Percentiles rank a stretch among this genome's conserved stretches.
Conservation (phyloP, 2,329 filamentous ascomycete genomes). For the Periconia sp. region DNA sequence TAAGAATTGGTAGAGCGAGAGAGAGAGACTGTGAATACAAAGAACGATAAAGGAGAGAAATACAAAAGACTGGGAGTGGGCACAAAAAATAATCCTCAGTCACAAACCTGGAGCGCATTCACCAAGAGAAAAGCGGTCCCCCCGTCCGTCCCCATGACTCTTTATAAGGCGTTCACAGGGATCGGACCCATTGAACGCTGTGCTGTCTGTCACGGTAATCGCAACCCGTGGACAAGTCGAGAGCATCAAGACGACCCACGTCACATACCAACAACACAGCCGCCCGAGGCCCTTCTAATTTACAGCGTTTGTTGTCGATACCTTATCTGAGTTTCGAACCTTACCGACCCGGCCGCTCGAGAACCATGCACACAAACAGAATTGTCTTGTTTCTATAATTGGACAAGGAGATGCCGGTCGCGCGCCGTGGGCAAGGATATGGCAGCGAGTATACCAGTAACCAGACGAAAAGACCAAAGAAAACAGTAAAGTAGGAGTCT, state of each 20-base stretch:
- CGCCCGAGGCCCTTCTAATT: neutral
- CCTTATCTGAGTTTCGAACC: neutral
- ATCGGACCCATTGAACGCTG: too few species aligned
- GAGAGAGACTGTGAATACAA: neutral
- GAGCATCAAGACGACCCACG: neutral
- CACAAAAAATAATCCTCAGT: neutral
- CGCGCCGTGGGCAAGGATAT: neutral
- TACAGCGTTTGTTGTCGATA: constrained; percentile 9
- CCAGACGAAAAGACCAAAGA: constrained; percentile 8
- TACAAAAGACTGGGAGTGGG: neutral
- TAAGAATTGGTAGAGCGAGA: neutral
- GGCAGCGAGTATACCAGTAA: constrained; percentile 2
- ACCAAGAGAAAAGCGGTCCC: neutral
- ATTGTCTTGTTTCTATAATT: neutral
- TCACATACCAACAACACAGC: neutral
- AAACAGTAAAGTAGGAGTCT: constrained; percentile 8
- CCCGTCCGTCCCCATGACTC: too few species aligned
- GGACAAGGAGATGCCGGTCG: neutral
- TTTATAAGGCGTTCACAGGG: neutral
- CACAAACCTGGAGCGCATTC: neutral
- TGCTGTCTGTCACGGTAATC: too few species aligned
- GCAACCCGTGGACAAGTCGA: too few species aligned
- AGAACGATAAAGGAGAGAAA: neutral
- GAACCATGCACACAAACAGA: constrained; percentile 1
- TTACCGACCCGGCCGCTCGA: neutral